A percentile compares a stretch with the other conserved stretches of the same genome.
phyloP scores from a whole-genome alignment of 768 basidiomycete genomes.

The Leccinum olivaceopallidum region DNA sequence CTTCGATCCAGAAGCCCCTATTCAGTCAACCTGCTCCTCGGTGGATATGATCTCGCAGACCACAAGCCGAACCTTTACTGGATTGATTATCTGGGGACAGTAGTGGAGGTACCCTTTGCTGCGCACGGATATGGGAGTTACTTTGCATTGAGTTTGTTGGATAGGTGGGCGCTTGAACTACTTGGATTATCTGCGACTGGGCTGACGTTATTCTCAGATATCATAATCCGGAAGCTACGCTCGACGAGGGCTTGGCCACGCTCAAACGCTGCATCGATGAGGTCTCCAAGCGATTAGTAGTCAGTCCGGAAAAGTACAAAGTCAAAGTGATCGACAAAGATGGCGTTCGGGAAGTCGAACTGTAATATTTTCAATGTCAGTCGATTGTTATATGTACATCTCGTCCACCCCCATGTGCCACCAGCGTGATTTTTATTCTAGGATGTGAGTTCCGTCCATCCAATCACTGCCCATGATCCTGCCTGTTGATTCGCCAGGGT shows the following conservation, averaged over 20 bases:
- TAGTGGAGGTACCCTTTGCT: conserved; percentile 85
- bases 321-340: conserved; percentile 93
- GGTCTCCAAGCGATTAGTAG: conserved; percentile 79
- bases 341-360: conserved; percentile 77
- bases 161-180: conserved; percentile 53
- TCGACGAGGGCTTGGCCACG: conserved; percentile 84
- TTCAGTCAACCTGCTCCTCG: conserved; percentile 88
- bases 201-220: conserved; percentile 51
- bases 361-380: conserved; percentile 39
- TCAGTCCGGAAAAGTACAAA: conserved; percentile 80
- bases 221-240: conserved; percentile 82
- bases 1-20: conserved; percentile 88
- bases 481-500: conserved; percentile 37
- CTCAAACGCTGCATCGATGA: conserved; percentile 88
- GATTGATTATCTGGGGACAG: conserved; percentile 95
- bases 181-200: neutral
- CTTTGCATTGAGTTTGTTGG: conserved; percentile 89
- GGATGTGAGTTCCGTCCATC: conserved; percentile 31
- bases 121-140: conserved; percentile 96
- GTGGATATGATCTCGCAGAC: conserved; percentile 84
- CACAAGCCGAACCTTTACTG: conserved; percentile 82
- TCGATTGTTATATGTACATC: conserved; percentile 8
- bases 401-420: neutral
- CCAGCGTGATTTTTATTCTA: conserved; percentile 16
- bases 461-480: conserved; percentile 56